phyloP scores from a whole-genome alignment of 305 asterid species.

The Salvia sclarea region DNA sequence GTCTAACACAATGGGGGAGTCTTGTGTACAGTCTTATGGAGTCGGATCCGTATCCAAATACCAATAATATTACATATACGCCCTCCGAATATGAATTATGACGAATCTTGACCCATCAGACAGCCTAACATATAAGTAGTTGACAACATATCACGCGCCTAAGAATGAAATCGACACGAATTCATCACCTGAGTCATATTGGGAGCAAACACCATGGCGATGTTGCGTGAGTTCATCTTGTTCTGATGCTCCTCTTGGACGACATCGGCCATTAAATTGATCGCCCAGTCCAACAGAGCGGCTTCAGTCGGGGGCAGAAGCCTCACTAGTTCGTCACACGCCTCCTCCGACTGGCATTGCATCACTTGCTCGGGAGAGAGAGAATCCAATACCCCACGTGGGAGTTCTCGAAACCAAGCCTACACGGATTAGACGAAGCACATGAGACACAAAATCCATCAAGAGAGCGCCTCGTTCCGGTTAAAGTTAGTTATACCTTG shows the following conservation, averaged over 20 bases:
- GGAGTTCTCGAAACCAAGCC: constrained; percentile 99
- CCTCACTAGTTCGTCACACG: constrained; percentile 68
- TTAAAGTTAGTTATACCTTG: constrained; percentile 52
- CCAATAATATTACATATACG: neutral
- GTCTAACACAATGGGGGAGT: too few relatives aligned
- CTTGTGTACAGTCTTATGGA: too few relatives aligned
- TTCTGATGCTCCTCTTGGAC: constrained; percentile 77
- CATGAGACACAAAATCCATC: constrained; percentile 13
- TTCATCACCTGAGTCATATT: constrained; percentile 88
- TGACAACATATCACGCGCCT: neutral
- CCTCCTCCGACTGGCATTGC: constrained; percentile 87
- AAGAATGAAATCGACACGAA: neutral
- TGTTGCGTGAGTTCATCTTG: constrained; percentile 93
- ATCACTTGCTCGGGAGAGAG: constrained; percentile 89
- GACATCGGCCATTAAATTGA: constrained; percentile 92
- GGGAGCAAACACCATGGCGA: constrained; percentile 99
- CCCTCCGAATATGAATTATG: neutral
- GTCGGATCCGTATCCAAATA: too few relatives aligned
- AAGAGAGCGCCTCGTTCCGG: constrained; percentile 4
- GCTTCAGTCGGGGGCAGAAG: constrained; percentile 84
- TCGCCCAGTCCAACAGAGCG: constrained; percentile 87
- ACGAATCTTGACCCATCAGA: neutral
- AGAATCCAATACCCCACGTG: constrained; percentile 82
- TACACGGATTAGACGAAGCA: constrained; percentile 29
- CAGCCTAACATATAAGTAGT: too few relatives aligned